These are phyloP conservation scores for Yarrowia sp. DNA, from an alignment of 805 yeast genomes.

Conservation along the genomic window DNA sequence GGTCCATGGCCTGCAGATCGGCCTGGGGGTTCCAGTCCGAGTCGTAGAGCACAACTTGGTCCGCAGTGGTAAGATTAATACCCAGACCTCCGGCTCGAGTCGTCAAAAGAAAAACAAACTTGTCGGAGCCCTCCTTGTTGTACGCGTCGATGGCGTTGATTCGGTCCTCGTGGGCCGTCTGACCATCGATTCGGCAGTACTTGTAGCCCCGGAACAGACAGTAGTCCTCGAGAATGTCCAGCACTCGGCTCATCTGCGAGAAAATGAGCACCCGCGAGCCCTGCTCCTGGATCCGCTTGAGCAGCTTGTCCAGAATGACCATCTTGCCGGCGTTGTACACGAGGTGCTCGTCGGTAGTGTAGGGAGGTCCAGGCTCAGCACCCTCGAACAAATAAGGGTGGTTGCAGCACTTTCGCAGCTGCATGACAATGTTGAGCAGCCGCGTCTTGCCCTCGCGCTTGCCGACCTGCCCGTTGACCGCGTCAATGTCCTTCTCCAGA, in stretches of 20 bases:
- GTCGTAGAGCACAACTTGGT: constrained; percentile 82
- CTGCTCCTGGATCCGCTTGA: constrained; percentile 65
- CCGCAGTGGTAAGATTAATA: constrained; percentile 87
- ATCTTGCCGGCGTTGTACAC: constrained; percentile 85
- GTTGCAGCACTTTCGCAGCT: constrained; percentile 91
- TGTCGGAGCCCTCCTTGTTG: constrained; percentile 73
- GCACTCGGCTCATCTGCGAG: constrained; percentile 87
- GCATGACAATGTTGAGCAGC: constrained; percentile 91
- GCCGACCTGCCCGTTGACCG: constrained; percentile 89
- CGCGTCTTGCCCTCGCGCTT: constrained; percentile 84
- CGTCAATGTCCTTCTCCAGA: constrained; percentile 89
- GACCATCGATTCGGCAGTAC: constrained; percentile 91
- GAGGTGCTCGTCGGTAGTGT: constrained; percentile 90
- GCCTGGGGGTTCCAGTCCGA: constrained; percentile 99
- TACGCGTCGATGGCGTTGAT: constrained; percentile 89
- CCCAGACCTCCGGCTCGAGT: constrained; percentile 98
- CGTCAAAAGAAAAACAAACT: constrained; percentile 80
- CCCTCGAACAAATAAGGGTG: constrained; percentile 97
- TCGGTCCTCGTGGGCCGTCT: constrained; percentile 90
- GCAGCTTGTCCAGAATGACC: constrained; percentile 81
- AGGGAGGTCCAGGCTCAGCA: constrained; percentile 99
- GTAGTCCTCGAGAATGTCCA: constrained; percentile 90
- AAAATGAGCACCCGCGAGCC: constrained; percentile 91
- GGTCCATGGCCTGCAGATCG: constrained; percentile 95
- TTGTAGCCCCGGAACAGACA: constrained; percentile 80